Percentiles rank a stretch among this genome's conserved stretches.
phyloP scores from a whole-genome alignment of 352 stramenopile genomes.

The Aphanomyces stellatus region DNA sequence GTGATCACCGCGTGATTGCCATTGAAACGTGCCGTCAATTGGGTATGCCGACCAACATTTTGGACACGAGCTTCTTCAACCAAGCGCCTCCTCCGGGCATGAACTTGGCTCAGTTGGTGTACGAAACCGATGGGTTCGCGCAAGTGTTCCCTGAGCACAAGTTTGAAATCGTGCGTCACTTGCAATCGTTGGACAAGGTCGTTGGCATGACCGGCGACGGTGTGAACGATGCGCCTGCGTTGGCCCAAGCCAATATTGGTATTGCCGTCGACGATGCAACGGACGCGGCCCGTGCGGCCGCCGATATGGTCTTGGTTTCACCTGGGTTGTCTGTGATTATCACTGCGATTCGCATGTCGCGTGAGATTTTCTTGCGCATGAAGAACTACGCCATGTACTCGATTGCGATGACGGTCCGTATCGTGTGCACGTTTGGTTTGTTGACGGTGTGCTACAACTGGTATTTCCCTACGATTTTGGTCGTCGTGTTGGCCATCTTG shows the following conservation, averaged over 20 bases:
- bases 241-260: slow-evolving; percentile 85
- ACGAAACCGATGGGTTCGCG: slow-evolving; percentile 67
- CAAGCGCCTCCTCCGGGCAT: slow-evolving; percentile 18
- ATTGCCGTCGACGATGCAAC: slow-evolving; percentile 87
- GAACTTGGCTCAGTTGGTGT: slow-evolving; percentile 29
- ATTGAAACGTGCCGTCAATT: slow-evolving; percentile 77
- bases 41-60: slow-evolving; percentile 47
- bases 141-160: slow-evolving; percentile 89
- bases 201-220: slow-evolving; percentile 85
- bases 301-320: slow-evolving; percentile 84
- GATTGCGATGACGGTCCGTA: slow-evolving; percentile 82
- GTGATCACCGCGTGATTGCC: slow-evolving; percentile 82
- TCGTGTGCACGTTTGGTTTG: slow-evolving; percentile 84
- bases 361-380: slow-evolving; percentile 87
- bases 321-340: slow-evolving; percentile 84
- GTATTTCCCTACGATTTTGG: slow-evolving; percentile 79
- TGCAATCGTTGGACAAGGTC: slow-evolving; percentile 40
- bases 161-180: slow-evolving; percentile 75
- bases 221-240: slow-evolving; percentile 87
- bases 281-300: slow-evolving; percentile 81
- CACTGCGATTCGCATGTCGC: slow-evolving; percentile 78
- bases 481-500: slow-evolving; percentile 86
- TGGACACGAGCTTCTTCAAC: slow-evolving; percentile 29
- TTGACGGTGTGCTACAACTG: slow-evolving; percentile 84
- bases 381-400: slow-evolving; percentile 91